Evolutionary conservation across 1,284 basidiomycete species (phyloP), one percentile per base, ranked within the genome.

Genomic region (Leccinum variabile): DNA sequence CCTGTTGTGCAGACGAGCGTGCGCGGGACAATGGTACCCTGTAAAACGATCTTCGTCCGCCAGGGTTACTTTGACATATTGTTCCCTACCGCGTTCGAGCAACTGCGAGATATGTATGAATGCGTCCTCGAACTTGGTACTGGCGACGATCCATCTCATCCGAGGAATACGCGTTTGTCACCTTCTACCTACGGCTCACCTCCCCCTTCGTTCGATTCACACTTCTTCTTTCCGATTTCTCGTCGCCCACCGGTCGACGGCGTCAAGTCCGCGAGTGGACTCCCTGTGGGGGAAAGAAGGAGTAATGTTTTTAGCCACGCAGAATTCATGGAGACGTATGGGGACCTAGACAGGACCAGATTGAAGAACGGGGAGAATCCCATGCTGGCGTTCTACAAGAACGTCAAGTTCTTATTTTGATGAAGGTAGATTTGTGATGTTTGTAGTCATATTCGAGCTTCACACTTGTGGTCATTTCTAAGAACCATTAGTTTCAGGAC

Each of bases 61-160:
- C 97, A 94, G 72, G 97, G 97, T 11, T 97, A 89, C 79, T 99
- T 99, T 76, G 97, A 99, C 78, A 99, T 99, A 67, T 95, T 99
- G 82, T 99, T 99, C 81, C 97, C 97, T 2, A 99, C 97, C 7
- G 81, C 96, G 73, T 99, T 99, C 69, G 85, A 87, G 58, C 84
- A 85, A 22, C 81, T 99, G 30, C 82, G 90, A 56, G 92, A 95
- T 73, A 90, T 95, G 84, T 97, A 97, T 77, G 90, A 94, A 72
- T 82, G 88, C 68, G 83, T 91, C 65, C 86, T 97, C 66, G 83
- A 87, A 54, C 82, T 55, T 14, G 63, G 57, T n/a, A 46, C 52
- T 2, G 75, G 46, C 33, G 52, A 64, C 7, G 61, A 65, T 5
- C 57, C 68, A 35, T 74, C 75, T 46, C 65, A 72, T 18, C 64